These are phyloP conservation scores for Neoboletus brunneissimus DNA, from an alignment of 768 basidiomycete genomes.

Conservation along the genomic window DNA sequence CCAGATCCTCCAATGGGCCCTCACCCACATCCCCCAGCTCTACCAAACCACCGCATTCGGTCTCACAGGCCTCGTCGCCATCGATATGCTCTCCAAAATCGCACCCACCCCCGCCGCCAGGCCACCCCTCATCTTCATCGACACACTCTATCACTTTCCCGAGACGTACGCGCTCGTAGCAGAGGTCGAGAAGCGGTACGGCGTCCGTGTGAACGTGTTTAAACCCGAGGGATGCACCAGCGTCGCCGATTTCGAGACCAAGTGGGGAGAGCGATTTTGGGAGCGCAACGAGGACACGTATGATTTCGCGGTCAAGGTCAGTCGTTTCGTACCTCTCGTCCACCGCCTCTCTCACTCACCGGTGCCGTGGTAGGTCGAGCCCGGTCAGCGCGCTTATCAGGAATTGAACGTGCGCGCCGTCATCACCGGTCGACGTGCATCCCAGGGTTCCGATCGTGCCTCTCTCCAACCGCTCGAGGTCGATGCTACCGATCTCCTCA, in stretches of 20 bases:
- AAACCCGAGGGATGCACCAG: slow-evolving; percentile 70
- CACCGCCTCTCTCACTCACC: neutral
- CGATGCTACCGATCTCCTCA: slow-evolving; percentile 85
- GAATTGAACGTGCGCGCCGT: slow-evolving; percentile 76
- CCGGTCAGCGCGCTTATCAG: slow-evolving; percentile 84
- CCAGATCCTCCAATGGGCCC: slow-evolving; percentile 83
- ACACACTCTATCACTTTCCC: slow-evolving; percentile 93
- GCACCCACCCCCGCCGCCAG: slow-evolving; percentile 42
- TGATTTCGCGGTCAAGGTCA: slow-evolving; percentile 89
- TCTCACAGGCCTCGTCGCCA: slow-evolving; percentile 87
- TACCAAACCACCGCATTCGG: slow-evolving; percentile 98
- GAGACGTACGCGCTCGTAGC: slow-evolving; percentile 90
- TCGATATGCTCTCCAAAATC: slow-evolving; percentile 91
- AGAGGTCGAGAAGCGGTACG: slow-evolving; percentile 74
- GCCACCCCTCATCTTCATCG: slow-evolving; percentile 91
- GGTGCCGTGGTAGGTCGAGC: slow-evolving; percentile 69
- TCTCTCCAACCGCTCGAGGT: slow-evolving; percentile 83
- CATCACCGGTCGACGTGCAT: slow-evolving; percentile 92
- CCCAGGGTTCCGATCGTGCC: slow-evolving; percentile 90
- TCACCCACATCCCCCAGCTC: slow-evolving; percentile 73
- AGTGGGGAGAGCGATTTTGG: slow-evolving; percentile 83
- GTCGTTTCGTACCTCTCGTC: slow-evolving; percentile 12
- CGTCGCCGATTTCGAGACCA: slow-evolving; percentile 71
- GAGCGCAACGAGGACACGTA: slow-evolving; percentile 83
- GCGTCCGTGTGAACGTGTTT: slow-evolving; percentile 70